Conservation (phyloP, 371 early-diverging fungal species). For the Syncephalis plumigaleata region DNA sequence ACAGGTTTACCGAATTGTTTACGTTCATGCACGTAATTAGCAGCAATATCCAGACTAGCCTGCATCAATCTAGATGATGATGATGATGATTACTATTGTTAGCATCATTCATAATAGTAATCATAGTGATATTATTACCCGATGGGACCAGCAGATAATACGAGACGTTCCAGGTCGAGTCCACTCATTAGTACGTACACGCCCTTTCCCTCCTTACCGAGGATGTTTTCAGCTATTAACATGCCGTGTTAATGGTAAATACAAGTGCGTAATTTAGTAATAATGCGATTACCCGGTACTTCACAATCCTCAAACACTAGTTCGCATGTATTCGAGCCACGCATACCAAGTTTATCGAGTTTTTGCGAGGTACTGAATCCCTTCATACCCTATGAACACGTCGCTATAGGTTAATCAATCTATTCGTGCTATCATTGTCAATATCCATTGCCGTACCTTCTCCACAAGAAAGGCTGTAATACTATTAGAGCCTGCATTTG, state of each 20-base stretch:
- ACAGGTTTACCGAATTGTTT: constrained; percentile 77
- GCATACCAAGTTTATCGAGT: constrained; percentile 94
- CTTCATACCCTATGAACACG: constrained; percentile 35
- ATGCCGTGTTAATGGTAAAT: neutral
- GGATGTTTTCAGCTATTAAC: constrained; percentile 60
- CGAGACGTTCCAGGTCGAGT: constrained; percentile 82
- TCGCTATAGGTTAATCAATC: neutral
- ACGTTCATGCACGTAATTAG: constrained; percentile 80
- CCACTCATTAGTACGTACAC: constrained; percentile 97
- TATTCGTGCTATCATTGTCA: neutral
- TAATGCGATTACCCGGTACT: constrained; percentile 45
- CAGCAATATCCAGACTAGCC: constrained; percentile 58
- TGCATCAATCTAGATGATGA: constrained; percentile 60
- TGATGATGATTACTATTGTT: neutral
- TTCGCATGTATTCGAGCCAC: constrained; percentile 93
- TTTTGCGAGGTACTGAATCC: constrained; percentile 82
- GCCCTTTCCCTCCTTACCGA: constrained; percentile 74
- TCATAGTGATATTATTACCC: constrained; percentile 45
- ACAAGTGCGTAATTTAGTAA: neutral
- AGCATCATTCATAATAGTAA: neutral
- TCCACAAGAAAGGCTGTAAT: constrained; percentile 93
- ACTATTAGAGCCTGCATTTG: constrained; percentile 60
- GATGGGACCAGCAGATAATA: constrained; percentile 85
- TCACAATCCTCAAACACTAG: constrained; percentile 88
- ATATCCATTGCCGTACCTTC: constrained; percentile 21